Base-by-base conservation (phyloP, 257 asterid genomes). In the Cinchona pubescens region DNA sequence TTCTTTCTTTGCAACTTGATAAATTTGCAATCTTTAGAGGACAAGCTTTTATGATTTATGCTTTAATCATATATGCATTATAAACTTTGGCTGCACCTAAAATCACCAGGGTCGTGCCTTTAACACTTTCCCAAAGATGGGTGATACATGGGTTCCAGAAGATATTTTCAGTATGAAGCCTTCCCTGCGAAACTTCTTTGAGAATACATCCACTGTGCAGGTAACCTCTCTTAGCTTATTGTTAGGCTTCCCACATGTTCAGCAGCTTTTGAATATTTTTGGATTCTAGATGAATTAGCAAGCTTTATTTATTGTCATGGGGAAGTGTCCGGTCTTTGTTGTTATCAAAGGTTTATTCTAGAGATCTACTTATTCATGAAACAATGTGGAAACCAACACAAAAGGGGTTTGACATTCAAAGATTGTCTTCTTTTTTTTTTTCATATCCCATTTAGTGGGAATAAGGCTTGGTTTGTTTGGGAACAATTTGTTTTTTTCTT, bases 41-140 rank as follows among this genome's bases (percentile, higher is more conserved):
- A 1, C 19, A 25, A 29, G 7, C 30, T 59, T 67, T 51, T 23
- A 7, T 60, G 29, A 35, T 59, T 78, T 61, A 63, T 67, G 46
- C 68, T 64, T 13, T 46, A 61, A 64, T 25, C 61, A 49, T 71
- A 29, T 8, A 32, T 45, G 32, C 55, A 15, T 27, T 69, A 32
- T 65, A 73, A 76, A 25, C 9, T 75, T 10, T 79, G 68, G 73
- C 67, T 75, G 67, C 38, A 46, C 60, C 43, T 53, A 34, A 79
- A 62, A 75, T 71, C 80, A 78, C 46, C 85, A 94, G 99, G 99
- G 99, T 21, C 98, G 85, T 65, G 97, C 97, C 49, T 94, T 85
- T 73, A 94, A 94, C 82, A 94, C 99, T 73, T 94, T 94, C 63
- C 99, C 97, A 0, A 92, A 87, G 88, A 94, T 94, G 99, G 97